Evolutionary conservation across 306 rosid genomes (phyloP).

Genomic region (Abrus precatorius): DNA sequence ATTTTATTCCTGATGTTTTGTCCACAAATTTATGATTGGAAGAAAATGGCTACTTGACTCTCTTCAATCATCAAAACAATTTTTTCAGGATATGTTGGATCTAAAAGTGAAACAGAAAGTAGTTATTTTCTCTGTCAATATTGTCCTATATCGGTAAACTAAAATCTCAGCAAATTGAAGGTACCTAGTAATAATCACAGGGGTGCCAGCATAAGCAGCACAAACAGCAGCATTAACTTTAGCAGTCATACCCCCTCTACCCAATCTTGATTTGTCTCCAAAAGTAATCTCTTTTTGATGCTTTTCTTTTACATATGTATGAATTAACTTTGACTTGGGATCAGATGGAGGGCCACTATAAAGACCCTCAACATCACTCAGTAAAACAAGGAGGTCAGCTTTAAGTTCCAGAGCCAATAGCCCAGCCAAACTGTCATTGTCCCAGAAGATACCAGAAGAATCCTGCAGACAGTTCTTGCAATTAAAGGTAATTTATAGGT

Average conservation of each 20-base stretch:
- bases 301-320: slow-evolving; percentile 78
- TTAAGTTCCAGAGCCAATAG: slow-evolving; percentile 82
- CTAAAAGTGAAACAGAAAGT: background rate
- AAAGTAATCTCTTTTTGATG: slow-evolving; percentile 82
- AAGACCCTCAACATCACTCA: slow-evolving; percentile 97
- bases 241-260: slow-evolving; percentile 96
- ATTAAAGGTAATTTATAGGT: slow-evolving; percentile 39
- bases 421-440: slow-evolving; percentile 91
- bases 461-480: slow-evolving; percentile 68
- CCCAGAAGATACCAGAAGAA: slow-evolving; percentile 93
- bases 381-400: slow-evolving; percentile 84
- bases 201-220: slow-evolving; percentile 80
- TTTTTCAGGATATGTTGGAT: background rate
- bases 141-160: background rate
- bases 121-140: slow-evolving; percentile 11
- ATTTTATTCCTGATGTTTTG: slow-evolving; percentile 11
- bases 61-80: background rate
- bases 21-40: background rate
- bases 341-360: slow-evolving; percentile 86
- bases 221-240: slow-evolving; percentile 86
- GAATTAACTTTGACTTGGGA: slow-evolving; percentile 82
- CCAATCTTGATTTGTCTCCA: slow-evolving; percentile 87
- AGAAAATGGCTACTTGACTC: slow-evolving; percentile 3
- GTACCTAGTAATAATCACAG: slow-evolving; percentile 92
- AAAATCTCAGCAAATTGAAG: background rate